Conservation (phyloP, 129 eudicot genomes). For the Centaurea solstitialis region DNA sequence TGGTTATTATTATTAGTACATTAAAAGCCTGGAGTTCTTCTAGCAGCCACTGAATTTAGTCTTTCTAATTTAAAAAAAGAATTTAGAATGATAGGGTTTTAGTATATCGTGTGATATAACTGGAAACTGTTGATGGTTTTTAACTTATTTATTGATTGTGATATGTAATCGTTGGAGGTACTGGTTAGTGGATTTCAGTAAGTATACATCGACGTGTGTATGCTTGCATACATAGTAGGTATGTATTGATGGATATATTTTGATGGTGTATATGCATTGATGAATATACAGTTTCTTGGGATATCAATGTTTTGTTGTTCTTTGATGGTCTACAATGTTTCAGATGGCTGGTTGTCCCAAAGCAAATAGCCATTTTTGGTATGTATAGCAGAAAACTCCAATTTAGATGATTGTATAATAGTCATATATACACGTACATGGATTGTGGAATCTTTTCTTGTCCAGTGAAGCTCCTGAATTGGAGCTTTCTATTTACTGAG, state of each 20-base stretch:
- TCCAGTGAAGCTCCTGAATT: not conserved
- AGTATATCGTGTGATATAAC: not conserved
- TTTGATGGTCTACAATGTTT: not conserved
- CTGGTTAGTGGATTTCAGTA: not conserved
- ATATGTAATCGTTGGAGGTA: not conserved
- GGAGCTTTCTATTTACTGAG: not conserved
- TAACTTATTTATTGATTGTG: not conserved
- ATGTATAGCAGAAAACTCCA: not conserved
- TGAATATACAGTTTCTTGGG: no score
- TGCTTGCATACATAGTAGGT: not conserved
- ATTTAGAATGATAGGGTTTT: slow-evolving; percentile 12
- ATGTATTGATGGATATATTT: not conserved
- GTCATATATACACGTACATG: no score
- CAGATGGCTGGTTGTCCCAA: not conserved
- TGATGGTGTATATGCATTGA: not conserved
- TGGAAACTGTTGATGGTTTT: slow-evolving; percentile 9
- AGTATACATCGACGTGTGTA: not conserved
- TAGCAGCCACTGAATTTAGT: not conserved
- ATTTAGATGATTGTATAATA: not conserved
- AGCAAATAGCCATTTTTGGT: not conserved
- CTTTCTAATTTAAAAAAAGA: not conserved
- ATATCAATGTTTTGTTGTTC: no score
- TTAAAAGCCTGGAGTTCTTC: not conserved
- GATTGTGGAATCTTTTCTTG: not conserved
- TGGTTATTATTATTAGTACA: not conserved